Percentiles rank a stretch among this genome's conserved stretches.
phyloP scores from a whole-genome alignment of 805 yeast species.

The Candida silvicultrix region DNA sequence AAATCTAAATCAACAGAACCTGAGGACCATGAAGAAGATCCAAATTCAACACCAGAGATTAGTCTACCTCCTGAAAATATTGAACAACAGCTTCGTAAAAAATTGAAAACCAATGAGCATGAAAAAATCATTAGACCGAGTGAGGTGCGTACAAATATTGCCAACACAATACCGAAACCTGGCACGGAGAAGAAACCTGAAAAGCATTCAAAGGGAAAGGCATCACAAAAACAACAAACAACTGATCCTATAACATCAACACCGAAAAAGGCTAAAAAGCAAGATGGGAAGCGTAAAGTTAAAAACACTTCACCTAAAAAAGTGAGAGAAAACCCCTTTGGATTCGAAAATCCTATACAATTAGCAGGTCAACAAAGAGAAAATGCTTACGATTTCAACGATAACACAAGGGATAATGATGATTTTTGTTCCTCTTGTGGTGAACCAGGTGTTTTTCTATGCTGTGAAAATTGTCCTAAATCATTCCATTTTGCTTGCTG shows the following conservation, averaged over 20 bases:
- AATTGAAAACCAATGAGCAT: conserved; percentile 28
- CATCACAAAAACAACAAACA: conserved; percentile 3
- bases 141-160: conserved; percentile 3
- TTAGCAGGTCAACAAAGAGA: conserved; percentile 28
- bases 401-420: conserved; percentile 49
- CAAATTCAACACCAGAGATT: background rate
- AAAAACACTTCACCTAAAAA: conserved; percentile 24
- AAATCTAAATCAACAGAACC: conserved; percentile 15
- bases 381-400: conserved; percentile 22
- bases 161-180: conserved; percentile 8
- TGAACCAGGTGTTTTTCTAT: conserved; percentile 79
- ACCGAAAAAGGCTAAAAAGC: conserved; percentile 7
- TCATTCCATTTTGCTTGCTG: conserved; percentile 91
- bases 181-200: background rate
- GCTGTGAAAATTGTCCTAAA: conserved; percentile 90
- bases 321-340: conserved; percentile 36
- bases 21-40: conserved; percentile 7
- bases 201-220: conserved; percentile 13
- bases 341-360: conserved; percentile 28
- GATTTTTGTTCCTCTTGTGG: conserved; percentile 93
- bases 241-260: conserved; percentile 4
- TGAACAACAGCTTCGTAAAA: conserved; percentile 8
- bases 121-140: conserved; percentile 28
- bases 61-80: background rate
- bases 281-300: conserved; percentile 18